Base-by-base conservation (phyloP, 768 basidiomycete genomes). In the Pilatotrama ljubarskyi region DNA sequence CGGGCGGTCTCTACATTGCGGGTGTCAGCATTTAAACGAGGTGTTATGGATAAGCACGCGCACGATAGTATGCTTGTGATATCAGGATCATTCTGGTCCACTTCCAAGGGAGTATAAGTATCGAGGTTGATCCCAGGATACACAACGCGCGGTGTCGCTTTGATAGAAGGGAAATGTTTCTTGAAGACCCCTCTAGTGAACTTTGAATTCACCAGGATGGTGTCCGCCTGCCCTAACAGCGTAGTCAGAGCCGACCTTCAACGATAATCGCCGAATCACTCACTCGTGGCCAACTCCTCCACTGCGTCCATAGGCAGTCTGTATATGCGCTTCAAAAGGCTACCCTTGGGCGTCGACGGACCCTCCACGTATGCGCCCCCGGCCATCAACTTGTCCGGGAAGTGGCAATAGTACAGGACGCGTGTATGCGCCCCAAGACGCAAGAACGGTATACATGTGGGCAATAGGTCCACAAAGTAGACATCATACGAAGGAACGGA, bases 341-440 rank as follows among this genome's bases (percentile, higher is more conserved):
- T 71, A 0, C 74, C 73, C 2, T 74, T 76, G 67, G 71, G 80
- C 38, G 70, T 72, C 42, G 73, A 67, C 54, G 76, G 73, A 13
- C 83, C 86, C 52, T 88, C 84, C 0, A 85, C 79, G 67, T 74
- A 84, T 38, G 80, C 84, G 0, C 90, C 90, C 62, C 84, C 83
- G 6, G 89, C 85, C 25, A 98, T 82, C 0, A 98, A 78, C 73
- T 96, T 96, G 75, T 99, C 96, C 0, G 96, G 97, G 65, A 99
- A 98, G 72, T 98, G 97, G 65, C 94, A 96, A 72, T 99, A 98
- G 74, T 98, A 98, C 18, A 98, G 88, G 29, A 96, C 91, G 2
- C 93, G 85, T n/a, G 84, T 91, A 20, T 78, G 78, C 2, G 79
- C 82, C 14, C 91, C 68, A 59, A 76, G 67, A 2, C 91, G 83